A percentile compares a stretch with the other conserved stretches of the same genome.
These are phyloP conservation scores for Begonia fuchsioides DNA, from an alignment of 306 rosid species.

Conservation along the genomic window DNA sequence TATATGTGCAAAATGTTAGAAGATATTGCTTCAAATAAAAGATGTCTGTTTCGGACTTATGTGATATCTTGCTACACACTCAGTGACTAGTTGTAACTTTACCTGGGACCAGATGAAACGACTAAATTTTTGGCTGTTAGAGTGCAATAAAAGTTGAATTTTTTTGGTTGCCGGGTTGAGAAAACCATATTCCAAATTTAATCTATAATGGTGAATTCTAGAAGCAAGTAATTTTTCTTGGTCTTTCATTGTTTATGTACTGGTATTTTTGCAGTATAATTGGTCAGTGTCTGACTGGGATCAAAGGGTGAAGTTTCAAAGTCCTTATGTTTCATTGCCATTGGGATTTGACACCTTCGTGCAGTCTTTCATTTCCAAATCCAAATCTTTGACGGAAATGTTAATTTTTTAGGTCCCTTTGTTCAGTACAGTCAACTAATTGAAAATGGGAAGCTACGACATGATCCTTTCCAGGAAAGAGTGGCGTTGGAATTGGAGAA, in stretches of 20 bases:
- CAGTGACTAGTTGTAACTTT: too few species aligned
- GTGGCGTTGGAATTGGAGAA: conserved; percentile 64
- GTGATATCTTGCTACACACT: too few species aligned
- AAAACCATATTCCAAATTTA: neutral
- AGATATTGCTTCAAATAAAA: too few species aligned
- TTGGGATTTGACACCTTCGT: neutral
- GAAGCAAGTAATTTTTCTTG: neutral
- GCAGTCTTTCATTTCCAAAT: neutral
- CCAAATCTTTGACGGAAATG: neutral
- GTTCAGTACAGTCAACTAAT: conserved; percentile 45
- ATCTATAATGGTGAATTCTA: neutral
- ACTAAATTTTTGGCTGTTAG: too few species aligned
- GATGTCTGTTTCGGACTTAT: too few species aligned
- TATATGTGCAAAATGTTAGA: too few species aligned
- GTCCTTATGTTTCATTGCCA: neutral
- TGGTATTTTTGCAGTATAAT: neutral
- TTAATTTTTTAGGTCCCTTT: conserved; percentile 43
- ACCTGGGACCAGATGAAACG: too few species aligned
- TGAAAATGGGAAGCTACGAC: conserved; percentile 62
- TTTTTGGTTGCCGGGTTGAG: neutral
- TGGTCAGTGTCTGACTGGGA: neutral
- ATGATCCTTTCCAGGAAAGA: conserved; percentile 70
- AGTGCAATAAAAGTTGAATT: neutral
- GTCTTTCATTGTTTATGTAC: neutral
- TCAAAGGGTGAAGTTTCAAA: neutral